Conservation (phyloP, 169 alveolate genomes). For the Cytauxzoon felis region DNA sequence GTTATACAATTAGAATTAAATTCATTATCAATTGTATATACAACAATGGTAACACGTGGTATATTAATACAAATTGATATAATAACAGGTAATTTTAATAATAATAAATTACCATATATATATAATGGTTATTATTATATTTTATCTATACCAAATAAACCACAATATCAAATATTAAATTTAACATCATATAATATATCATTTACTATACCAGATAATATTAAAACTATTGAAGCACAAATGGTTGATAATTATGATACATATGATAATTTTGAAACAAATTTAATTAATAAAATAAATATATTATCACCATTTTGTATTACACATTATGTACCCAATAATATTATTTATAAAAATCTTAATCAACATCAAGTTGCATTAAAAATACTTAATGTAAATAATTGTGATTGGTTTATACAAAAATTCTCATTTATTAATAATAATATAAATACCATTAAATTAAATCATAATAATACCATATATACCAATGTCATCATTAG, state of each 20-base stretch:
- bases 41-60: conserved; percentile 51
- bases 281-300: conserved; percentile 56
- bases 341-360: conserved; percentile 1
- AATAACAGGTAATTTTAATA: conserved; percentile 74
- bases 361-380: conserved; percentile 18
- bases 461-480: not conserved
- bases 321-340: conserved; percentile 42
- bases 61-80: conserved; percentile 70
- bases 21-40: conserved; percentile 25
- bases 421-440: too few relatives aligned
- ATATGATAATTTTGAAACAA: conserved; percentile 32
- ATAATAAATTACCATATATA: conserved; percentile 73
- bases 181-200: conserved; percentile 71
- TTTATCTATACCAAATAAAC: conserved; percentile 70
- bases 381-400: conserved; percentile 25
- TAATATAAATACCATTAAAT: not conserved
- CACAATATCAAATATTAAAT: conserved; percentile 76
- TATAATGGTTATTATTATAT: conserved; percentile 76
- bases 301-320: conserved; percentile 37
- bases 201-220: conserved; percentile 60
- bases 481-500: conserved; percentile 26
- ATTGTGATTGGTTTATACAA: conserved; percentile 14
- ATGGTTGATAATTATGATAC: conserved; percentile 48
- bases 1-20: conserved; percentile 69
- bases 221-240: conserved; percentile 49